Evolutionary conservation across 805 yeast species (phyloP).

Genomic region (Wickerhamiella dianesei): DNA sequence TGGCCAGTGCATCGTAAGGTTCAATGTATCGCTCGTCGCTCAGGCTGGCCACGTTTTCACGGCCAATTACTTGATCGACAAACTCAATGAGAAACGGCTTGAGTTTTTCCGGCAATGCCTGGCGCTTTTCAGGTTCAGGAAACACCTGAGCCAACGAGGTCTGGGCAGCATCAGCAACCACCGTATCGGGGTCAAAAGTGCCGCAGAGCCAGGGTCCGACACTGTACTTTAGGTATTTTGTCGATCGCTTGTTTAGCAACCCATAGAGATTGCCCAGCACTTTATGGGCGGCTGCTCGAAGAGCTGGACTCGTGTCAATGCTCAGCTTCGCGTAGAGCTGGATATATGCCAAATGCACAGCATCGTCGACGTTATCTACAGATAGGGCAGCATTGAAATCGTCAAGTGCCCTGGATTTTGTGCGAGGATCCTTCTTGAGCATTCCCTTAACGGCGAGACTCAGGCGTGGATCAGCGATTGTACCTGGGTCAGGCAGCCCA

Average conservation of each 20-base stretch:
- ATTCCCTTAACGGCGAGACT: slow-evolving; percentile 61
- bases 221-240: slow-evolving; percentile 55
- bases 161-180: slow-evolving; percentile 40
- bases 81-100: slow-evolving; percentile 42
- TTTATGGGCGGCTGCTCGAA: slow-evolving; percentile 50
- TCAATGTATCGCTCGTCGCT: slow-evolving; percentile 63
- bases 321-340: slow-evolving; percentile 73
- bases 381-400: slow-evolving; percentile 33
- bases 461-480: slow-evolving; percentile 35
- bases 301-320: slow-evolving; percentile 52
- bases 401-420: slow-evolving; percentile 63
- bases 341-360: slow-evolving; percentile 50
- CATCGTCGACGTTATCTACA: slow-evolving; percentile 34
- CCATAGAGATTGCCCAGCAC: slow-evolving; percentile 44
- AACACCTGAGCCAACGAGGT: slow-evolving; percentile 42
- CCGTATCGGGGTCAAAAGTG: slow-evolving; percentile 51
- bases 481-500: slow-evolving; percentile 60
- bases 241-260: slow-evolving; percentile 39
- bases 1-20: slow-evolving; percentile 50
- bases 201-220: slow-evolving; percentile 68
- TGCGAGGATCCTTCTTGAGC: slow-evolving; percentile 66
- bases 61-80: slow-evolving; percentile 36
- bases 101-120: slow-evolving; percentile 49
- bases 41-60: slow-evolving; percentile 48
- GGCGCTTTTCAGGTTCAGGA: slow-evolving; percentile 38